Base-by-base conservation (phyloP, 2,329 filamentous ascomycete genomes). In the Gnomoniopsis smithogilvyi region DNA sequence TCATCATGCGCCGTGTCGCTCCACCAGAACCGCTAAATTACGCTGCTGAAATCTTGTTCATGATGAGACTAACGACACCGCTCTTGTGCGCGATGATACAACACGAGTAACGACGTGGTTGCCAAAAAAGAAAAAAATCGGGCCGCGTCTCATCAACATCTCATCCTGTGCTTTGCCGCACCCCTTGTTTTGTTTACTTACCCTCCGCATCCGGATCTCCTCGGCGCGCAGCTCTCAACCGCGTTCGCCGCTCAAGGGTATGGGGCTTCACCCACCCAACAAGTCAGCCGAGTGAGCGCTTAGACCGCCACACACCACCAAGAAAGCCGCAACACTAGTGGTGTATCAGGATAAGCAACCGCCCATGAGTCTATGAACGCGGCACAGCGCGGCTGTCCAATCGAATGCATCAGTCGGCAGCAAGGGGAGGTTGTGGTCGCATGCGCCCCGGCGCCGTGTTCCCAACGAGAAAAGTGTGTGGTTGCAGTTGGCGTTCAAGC, bases 151-250 rank as follows among this genome's bases (percentile, higher is more conserved):
- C 45, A 47, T 38, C 30, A 34, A 50, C 55, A 38, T 52, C 47
- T 21, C 51, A 58, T 48, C 21, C 15, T n/a, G 38, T n/a, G 14
- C 12, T 10, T 36, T 30, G 41, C 30, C 24, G 43, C 43, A 15
- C 34, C 45, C 12, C 21, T 50, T 62, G 53, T 51, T 62, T 62
- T 62, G 60, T 62, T 62, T 60, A 60, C 57, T 54, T 50, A 11
- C 30, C 12, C 33, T 54, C 54, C 60, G 49, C 12, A 24, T 46
- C 51, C 36, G 52, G 46, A 34, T 34, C 17, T n/a, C 22, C 7
- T 45, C 34, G 21, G 54, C 49, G 33, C 49, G 21, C 45, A 30
- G 2, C 34, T 47, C 41, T 51, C 53, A 48, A 55, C 52, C n/a
- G 34, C 26, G 15, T 12, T 11, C 19, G 34, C 38, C 19, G 30